These are phyloP conservation scores for Sporodiniella umbellata DNA, from an alignment of 371 early-diverging fungal genomes.

Conservation along the genomic window DNA sequence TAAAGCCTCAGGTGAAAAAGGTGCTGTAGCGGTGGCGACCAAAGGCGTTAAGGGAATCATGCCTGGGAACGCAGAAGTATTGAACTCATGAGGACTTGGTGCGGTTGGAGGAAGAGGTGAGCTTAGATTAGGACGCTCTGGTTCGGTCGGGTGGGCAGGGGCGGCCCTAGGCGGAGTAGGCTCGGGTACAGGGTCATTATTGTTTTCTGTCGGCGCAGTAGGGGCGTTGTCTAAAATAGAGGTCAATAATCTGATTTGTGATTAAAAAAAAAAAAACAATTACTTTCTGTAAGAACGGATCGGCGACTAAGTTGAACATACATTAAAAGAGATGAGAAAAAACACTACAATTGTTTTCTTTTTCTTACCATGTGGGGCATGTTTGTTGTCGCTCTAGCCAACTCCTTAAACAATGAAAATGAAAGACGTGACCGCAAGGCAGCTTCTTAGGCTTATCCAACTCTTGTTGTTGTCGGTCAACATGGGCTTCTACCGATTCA, in stretches of 20 bases:
- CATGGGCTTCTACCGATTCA: slow-evolving; percentile 19
- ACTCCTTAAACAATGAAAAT: slow-evolving; percentile 93
- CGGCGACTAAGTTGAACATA: slow-evolving; percentile 39
- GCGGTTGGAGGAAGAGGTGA: not conserved
- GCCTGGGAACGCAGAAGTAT: too few species aligned
- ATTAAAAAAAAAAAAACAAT: too few species aligned
- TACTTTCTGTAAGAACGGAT: slow-evolving; percentile 37
- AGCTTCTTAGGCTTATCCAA: slow-evolving; percentile 86
- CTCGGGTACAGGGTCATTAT: slow-evolving; percentile 18
- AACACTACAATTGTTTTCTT: slow-evolving; percentile 7
- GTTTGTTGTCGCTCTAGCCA: slow-evolving; percentile 99
- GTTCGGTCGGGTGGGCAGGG: too few species aligned
- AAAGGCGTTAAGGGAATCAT: slow-evolving; percentile 31
- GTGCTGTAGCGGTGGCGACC: not conserved
- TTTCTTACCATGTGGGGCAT: slow-evolving; percentile 86
- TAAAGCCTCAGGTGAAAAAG: slow-evolving; percentile 12
- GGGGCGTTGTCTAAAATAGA: not conserved
- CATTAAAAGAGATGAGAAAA: not conserved
- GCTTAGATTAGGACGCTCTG: slow-evolving; percentile 8
- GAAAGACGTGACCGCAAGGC: slow-evolving; percentile 97
- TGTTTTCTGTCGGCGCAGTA: slow-evolving; percentile 3
- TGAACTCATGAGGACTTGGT: too few species aligned
- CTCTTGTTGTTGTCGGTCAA: slow-evolving; percentile 25
- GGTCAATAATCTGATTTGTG: not conserved
- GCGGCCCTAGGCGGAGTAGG: too few species aligned